Evolutionary conservation across 129 eudicot species (phyloP).

Genomic region (Tanacetum coccineum): DNA sequence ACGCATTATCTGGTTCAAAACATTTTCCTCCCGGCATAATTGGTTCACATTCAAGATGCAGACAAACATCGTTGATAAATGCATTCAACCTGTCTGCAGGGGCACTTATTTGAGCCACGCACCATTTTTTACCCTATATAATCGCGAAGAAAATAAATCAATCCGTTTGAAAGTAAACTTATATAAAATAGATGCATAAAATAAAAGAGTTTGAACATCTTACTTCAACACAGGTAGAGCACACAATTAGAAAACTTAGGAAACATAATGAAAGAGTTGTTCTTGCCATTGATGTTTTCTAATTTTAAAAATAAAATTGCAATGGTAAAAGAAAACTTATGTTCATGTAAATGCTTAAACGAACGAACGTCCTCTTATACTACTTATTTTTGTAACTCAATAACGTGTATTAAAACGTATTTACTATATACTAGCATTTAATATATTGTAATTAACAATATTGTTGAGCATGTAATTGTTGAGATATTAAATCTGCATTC

Average conservation of each 20-base stretch:
- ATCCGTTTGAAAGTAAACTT: not conserved
- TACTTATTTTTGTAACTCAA: too few species aligned
- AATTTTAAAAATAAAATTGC: too few species aligned
- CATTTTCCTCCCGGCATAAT: slow-evolving; percentile 20
- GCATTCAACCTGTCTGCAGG: not conserved
- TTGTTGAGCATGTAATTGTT: too few species aligned
- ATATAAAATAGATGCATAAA: not conserved
- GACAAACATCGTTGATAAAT: not conserved
- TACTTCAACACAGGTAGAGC: not conserved
- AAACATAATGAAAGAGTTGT: not conserved
- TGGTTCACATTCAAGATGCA: not conserved
- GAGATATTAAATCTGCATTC: too few species aligned
- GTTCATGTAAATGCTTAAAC: too few species aligned
- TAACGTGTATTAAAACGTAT: too few species aligned
- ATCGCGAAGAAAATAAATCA: not conserved
- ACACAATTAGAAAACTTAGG: not conserved
- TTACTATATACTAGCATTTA: too few species aligned
- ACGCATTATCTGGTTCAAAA: slow-evolving; percentile 17
- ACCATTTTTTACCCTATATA: slow-evolving; percentile 9
- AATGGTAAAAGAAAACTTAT: too few species aligned
- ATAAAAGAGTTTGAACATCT: not conserved
- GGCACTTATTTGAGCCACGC: slow-evolving; percentile 10
- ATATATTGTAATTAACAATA: too few species aligned
- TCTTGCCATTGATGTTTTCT: not conserved
- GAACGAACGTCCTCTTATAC: too few species aligned